Base-by-base conservation (phyloP, 2,329 filamentous ascomycete genomes). In the Bipolaris gigantea region DNA sequence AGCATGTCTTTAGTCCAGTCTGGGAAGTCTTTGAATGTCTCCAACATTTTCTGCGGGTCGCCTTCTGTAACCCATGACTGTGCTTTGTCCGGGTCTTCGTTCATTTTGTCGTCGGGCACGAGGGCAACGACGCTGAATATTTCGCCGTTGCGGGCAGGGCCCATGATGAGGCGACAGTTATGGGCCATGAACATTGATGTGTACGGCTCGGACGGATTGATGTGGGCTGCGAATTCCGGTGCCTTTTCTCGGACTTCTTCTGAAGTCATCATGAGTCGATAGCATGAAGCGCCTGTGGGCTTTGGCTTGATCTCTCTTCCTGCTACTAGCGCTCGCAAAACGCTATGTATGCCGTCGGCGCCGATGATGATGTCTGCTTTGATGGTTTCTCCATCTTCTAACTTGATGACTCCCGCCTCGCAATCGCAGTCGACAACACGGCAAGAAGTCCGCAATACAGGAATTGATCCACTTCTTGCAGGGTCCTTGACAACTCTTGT, bases 331-430 rank as follows among this genome's bases (percentile, higher is more conserved):
- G 61, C 47, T 34, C 71, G 67, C 53, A 69, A 25, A 9, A 33
- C 40, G 35, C 64, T 69, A 55, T 77, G 73, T 10, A 83, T 79
- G 0, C 82, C 82, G 53, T 84, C 82, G 0, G 81, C 81, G 9
- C 80, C 82, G 5, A 84, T 54, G 1, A 84, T 58, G 0, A 84
- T 53, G 55, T 85, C 81, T 10, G 77, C 81, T 4, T 72, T 56
- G 2, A 79, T 55, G 1, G 59, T 60, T 0, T 73, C 65, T 0
- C 81, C 81, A 30, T 79, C 72, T 15, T 77, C 75, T 0, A 83
- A 67, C 1, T 70, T 78, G 0, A 83, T 59, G 0, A 68, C 76
- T 1, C 75, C 78, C 1, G 49, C 61, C 0, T 75, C 59, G 61
- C 63, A 56, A 48, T 83, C 74, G 3, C 81, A 71, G 5, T 70